Percentiles rank a stretch among this genome's conserved stretches.
phyloP scores from a whole-genome alignment of 768 basidiomycete species.

The Boletus speciosus region DNA sequence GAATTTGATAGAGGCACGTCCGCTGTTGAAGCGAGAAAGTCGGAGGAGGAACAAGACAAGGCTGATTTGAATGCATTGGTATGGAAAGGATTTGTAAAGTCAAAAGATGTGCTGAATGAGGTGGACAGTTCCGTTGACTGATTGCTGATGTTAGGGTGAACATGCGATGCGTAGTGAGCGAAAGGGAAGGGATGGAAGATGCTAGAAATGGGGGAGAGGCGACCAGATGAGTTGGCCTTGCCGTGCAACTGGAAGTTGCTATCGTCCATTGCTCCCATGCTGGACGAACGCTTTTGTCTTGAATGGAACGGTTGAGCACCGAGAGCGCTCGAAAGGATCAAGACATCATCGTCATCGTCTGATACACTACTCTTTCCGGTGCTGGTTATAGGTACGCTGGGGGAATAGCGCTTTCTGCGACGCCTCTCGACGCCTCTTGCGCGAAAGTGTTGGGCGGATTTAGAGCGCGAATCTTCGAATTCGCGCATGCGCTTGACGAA shows the following conservation, averaged over 20 bases:
- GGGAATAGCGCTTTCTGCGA: constrained; percentile 39
- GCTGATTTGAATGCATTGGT: constrained; percentile 25
- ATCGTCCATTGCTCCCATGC: constrained; percentile 45
- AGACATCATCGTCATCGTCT: constrained; percentile 52
- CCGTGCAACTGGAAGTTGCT: constrained; percentile 19
- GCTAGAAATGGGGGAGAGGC: constrained; percentile 22
- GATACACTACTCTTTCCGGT: constrained; percentile 20
- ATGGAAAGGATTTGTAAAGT: constrained; percentile 22
- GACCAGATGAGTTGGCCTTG: constrained; percentile 12
- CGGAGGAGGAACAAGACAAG: constrained; percentile 18
- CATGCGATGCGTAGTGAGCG: constrained; percentile 10
- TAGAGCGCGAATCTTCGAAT: constrained; percentile 54
- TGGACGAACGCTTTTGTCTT: constrained; percentile 42
- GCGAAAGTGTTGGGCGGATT: constrained; percentile 36
- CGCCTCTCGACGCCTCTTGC: constrained; percentile 40
- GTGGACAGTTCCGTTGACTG: constrained; percentile 13
- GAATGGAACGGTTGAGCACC: constrained; percentile 15
- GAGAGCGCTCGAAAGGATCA: constrained; percentile 43
- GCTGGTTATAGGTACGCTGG: constrained; percentile 17
- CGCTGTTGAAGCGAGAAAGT: constrained; percentile 10
- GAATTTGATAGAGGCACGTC: constrained; percentile 7
- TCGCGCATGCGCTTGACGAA: constrained; percentile 72
- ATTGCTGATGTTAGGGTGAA: constrained; percentile 10
- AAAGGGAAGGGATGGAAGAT: constrained; percentile 17
- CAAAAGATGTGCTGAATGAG: constrained; percentile 28